A percentile compares a stretch with the other conserved stretches of the same genome.
Conservation (phyloP, 1,284 basidiomycete genomes). For the Termitomyces sp. region DNA sequence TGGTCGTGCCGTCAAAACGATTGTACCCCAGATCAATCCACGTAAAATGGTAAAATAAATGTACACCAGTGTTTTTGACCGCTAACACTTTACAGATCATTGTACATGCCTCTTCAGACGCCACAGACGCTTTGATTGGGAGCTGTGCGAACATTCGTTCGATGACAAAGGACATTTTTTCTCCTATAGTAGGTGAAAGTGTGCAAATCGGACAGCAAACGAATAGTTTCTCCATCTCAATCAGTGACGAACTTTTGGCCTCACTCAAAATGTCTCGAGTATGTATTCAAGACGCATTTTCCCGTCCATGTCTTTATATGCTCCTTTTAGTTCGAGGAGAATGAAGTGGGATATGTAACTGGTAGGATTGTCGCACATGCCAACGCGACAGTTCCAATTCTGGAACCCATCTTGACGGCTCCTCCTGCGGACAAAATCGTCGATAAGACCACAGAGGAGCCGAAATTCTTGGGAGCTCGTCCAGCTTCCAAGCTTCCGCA, state of each 20-base stretch:
- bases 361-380: conserved; percentile 80
- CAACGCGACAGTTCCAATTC: conserved; percentile 69
- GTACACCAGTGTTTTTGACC: not conserved
- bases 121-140: conserved; percentile 70
- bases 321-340: conserved; percentile 82
- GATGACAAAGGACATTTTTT: conserved; percentile 88
- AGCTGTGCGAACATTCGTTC: conserved; percentile 78
- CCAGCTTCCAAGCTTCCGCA: conserved; percentile 61
- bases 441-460: conserved; percentile 23
- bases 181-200: conserved; percentile 69
- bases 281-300: conserved; percentile 23
- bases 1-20: conserved; percentile 93
- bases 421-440: conserved; percentile 23
- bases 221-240: conserved; percentile 88
- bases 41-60: conserved; percentile 72
- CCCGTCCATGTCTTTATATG: conserved; percentile 8
- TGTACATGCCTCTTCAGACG: conserved; percentile 68
- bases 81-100: conserved; percentile 60
- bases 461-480: conserved; percentile 55
- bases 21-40: conserved; percentile 95
- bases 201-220: conserved; percentile 94
- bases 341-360: conserved; percentile 88
- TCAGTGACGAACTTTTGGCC: conserved; percentile 83
- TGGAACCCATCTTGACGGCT: conserved; percentile 50
- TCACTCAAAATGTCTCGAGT: conserved; percentile 87